These are phyloP conservation scores for Malus domestica DNA, from an alignment of 306 rosid species.

Conservation along the genomic window DNA sequence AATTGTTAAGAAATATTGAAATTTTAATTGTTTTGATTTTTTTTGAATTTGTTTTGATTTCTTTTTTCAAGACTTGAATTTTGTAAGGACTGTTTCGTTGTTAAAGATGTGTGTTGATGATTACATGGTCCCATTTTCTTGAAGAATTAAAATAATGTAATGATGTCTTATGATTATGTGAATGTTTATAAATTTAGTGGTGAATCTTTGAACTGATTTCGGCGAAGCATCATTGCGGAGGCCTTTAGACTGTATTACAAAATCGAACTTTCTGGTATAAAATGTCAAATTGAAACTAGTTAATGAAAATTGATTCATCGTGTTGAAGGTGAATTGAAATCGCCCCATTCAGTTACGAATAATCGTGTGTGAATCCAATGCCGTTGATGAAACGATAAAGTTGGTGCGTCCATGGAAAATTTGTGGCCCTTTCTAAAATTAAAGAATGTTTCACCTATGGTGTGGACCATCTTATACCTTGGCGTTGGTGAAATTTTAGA, in stretches of 20 bases:
- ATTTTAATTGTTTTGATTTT: not conserved
- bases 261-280: not conserved
- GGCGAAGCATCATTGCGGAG: not conserved
- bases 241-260: not conserved
- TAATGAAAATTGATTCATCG: not conserved
- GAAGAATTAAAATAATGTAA: not conserved
- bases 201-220: not conserved
- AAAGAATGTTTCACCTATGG: not conserved
- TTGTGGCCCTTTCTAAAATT: not conserved
- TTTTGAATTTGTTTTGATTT: not conserved
- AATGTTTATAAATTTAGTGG: not conserved
- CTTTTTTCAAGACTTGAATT: conserved; percentile 3
- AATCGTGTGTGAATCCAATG: not conserved
- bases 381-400: not conserved
- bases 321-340: not conserved
- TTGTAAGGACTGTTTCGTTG: not conserved
- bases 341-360: not conserved
- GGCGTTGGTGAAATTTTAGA: not conserved
- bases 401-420: not conserved
- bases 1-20: not conserved
- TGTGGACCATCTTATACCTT: not conserved
- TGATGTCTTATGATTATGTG: not conserved
- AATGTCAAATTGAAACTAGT: not conserved
- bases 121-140: conserved; percentile 13
- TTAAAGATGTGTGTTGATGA: not conserved